Base-by-base conservation (phyloP, 2,329 filamentous ascomycete species). In the Dendryphion nanum region DNA sequence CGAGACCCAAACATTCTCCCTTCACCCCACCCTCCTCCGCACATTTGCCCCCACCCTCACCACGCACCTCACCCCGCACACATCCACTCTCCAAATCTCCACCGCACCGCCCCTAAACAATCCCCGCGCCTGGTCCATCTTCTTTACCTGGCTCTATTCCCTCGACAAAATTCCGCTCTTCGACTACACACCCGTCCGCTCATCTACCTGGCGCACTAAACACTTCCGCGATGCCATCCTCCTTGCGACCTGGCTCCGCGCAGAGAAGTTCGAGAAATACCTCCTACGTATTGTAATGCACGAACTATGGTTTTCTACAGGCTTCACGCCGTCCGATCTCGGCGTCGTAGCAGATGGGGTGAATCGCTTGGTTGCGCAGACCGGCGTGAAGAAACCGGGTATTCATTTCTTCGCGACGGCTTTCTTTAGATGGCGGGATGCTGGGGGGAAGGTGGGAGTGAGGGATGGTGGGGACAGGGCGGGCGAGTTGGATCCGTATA, bases 71-170 rank as follows among this genome's bases (percentile, higher is more conserved):
- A 15, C 33, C 14, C 29, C 18, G 4, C 5, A 6, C 24, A 18
- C 28, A 21, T 17, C 30, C 12, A 6, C 8, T 15, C n/a, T 44
- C 32, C 26, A 13, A 17, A 30, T 44, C 35, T 20, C 18, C 18
- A n/a, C 14, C 38, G 5, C 26, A 17, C 16, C 26, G 15, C 23
- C 30, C 14, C 14, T 26, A 17, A 18, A 17, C 36, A 30, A 15
- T 18, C 17, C 35, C 17, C 21, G 31, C 1, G 39, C 42, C 17
- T 45, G 39, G 39, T 13, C 26, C 14, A 38, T 45, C 28, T 45
- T 39, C 36, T 20, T 31, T 10, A 18, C 19, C 18, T 45, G 42
- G 42, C 40, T 45, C 15, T 45, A 45, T 33, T 42, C 34, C n/a
- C 30, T 42, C 4, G 42, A 45, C 40, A 45, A 45, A 23, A 26